Percentiles rank a stretch among this genome's conserved stretches.
phyloP scores from a whole-genome alignment of 1,139 yeast species.

The Candida dubliniensis region DNA sequence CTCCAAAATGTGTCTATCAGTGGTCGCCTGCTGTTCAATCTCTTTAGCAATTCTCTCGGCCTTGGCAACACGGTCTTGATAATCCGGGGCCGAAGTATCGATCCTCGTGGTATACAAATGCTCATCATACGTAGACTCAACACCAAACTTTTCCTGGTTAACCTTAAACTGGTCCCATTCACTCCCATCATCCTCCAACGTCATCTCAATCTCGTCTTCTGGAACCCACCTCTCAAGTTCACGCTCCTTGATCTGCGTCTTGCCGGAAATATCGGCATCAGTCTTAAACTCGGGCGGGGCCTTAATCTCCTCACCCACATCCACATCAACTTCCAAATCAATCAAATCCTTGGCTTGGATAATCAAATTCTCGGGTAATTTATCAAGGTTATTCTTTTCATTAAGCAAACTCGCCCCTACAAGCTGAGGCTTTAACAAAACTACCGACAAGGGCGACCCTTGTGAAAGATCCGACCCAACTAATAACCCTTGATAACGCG shows the following conservation, averaged over 20 bases:
- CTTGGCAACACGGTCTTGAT: conserved; percentile 56
- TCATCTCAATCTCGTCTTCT: conserved; percentile 48
- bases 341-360: conserved; percentile 62
- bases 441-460: conserved; percentile 46
- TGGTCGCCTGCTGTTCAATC: conserved; percentile 68
- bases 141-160: conserved; percentile 85
- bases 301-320: conserved; percentile 25
- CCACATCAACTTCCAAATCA: conserved; percentile 56
- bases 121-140: conserved; percentile 85
- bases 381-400: conserved; percentile 32
- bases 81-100: conserved; percentile 74
- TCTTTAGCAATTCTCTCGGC: conserved; percentile 84
- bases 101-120: conserved; percentile 85
- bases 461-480: conserved; percentile 28
- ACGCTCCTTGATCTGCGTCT: conserved; percentile 51
- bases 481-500: conserved; percentile 59
- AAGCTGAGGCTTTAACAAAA: conserved; percentile 47
- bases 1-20: conserved; percentile 82
- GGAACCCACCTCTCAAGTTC: conserved; percentile 89
- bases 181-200: conserved; percentile 38
- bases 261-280: conserved; percentile 75
- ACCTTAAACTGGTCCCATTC: conserved; percentile 94
- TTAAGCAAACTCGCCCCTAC: conserved; percentile 34
- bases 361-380: conserved; percentile 47
- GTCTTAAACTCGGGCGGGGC: conserved; percentile 56